A percentile compares a stretch with the other conserved stretches of the same genome.
phyloP scores from a whole-genome alignment of 176 grass and related monocot genomes.

The Typha latifolia region DNA sequence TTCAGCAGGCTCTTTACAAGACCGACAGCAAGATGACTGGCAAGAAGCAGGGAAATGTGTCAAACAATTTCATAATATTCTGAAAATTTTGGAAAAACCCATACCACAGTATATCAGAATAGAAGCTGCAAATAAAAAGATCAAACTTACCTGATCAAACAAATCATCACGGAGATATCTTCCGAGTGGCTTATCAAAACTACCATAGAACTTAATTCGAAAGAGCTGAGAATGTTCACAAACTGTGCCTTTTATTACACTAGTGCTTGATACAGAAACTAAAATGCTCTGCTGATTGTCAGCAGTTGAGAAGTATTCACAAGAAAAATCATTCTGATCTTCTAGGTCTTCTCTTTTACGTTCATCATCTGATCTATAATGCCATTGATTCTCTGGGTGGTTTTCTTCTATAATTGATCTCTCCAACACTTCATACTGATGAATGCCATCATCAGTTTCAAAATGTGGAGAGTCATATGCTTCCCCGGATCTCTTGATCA shows the following conservation, averaged over 20 bases:
- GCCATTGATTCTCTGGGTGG: slow-evolving; percentile 29
- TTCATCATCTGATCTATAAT: slow-evolving; percentile 52
- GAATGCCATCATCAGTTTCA: slow-evolving; percentile 8
- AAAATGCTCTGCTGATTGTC: slow-evolving; percentile 72
- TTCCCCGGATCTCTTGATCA: slow-evolving; percentile 1
- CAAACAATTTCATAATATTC: neutral
- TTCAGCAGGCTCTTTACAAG: slow-evolving; percentile 75
- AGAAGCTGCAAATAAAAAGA: neutral
- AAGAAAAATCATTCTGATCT: slow-evolving; percentile 30
- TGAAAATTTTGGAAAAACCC: neutral
- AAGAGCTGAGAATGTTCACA: slow-evolving; percentile 51
- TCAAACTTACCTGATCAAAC: slow-evolving; percentile 66
- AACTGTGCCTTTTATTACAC: slow-evolving; percentile 45
- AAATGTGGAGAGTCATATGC: neutral
- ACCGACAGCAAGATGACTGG: slow-evolving; percentile 56
- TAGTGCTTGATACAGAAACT: slow-evolving; percentile 74
- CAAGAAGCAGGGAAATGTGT: slow-evolving; percentile 11
- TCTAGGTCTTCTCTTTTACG: slow-evolving; percentile 23
- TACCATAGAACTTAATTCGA: slow-evolving; percentile 91
- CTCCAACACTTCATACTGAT: slow-evolving; percentile 12
- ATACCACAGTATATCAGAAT: neutral
- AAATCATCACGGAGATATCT: slow-evolving; percentile 81
- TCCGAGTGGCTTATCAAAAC: slow-evolving; percentile 85
- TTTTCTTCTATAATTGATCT: slow-evolving; percentile 26
- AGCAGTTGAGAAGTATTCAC: slow-evolving; percentile 40